Base-by-base conservation (phyloP, 257 asterid species). In the Solanum ahanhuiri region DNA sequence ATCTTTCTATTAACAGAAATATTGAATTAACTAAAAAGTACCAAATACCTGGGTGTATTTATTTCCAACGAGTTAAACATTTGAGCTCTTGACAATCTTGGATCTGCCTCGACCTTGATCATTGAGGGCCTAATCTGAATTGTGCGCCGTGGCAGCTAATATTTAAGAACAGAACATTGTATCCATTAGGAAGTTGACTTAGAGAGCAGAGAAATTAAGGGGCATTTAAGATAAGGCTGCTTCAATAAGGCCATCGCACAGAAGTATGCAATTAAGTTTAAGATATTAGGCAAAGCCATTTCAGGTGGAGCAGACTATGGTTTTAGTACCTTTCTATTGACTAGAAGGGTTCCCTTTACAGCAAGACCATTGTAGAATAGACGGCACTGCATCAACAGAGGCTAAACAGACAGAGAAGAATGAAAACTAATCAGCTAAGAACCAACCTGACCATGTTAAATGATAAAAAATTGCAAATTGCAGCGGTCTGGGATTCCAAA, bases 281-380 rank as follows among this genome's bases (percentile, higher is more conserved):
- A n/a, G 57, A 39, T 37, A 73, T 22, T 73, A 35, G 54, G 33
- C 81, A 10, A 71, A 23, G n/a, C 34, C 83, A 39, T 41, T 28
- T 79, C 11, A 45, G 0, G 51, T 79, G 28, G 39, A 79, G 54
- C 41, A 28, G 64, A 79, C 12, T 6, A 43, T 28, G 17, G 39
- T 79, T 8, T 28, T 82, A 81, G 77, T 90, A 96, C 99, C 98
- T 89, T 93, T 83, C 58, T 88, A 88, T 96, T 91, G 5, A 96
- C 85, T 31, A 96, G 98, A 87, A 96, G 95, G 41, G 99, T 96
- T 85, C 99, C 99, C 88, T 96, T 96, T 48, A 94, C 96, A 85
- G 98, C 99, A 86, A 64, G 43, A 48, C 99, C 99, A 67, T 91
- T 71, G 83, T 87, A 82, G 93, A 93, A 96, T 87, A 96, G 58